Evolutionary conservation across 2,329 filamentous ascomycete genomes (phyloP), one percentile per base, ranked within the genome.

Genomic region (Atkinsonella texensis): DNA sequence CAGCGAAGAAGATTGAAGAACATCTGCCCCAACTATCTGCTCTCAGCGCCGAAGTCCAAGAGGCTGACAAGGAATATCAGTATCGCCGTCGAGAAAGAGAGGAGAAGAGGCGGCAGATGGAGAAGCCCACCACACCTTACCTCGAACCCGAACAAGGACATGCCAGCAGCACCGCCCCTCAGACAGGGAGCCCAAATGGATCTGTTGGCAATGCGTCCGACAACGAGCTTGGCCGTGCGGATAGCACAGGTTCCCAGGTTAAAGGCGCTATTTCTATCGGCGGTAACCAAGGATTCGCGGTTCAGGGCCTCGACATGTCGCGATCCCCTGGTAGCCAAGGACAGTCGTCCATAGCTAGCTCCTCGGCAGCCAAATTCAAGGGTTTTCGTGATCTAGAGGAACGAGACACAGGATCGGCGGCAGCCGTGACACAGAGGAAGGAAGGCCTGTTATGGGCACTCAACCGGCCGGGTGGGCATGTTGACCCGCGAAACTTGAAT

Each of bases 11-110:
- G 66, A 84, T 98, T 48, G 90, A 95, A 57, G 80, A 77, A 20
- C 81, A 95, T 68, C 74, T 95, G 17, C 93, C 93, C 0, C 89
- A 96, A 62, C 75, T 98, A 2, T 89, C 97, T 59, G 91, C 91
- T 2, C 71, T 98, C 33, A 87, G 86, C 40, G 80, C 80, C 50
- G 91, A 97, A 66, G 93, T 98, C n/a, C 82, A 83, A 55, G 85
- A 93, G 60, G 89, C 89, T 23, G 90, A 97, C 65, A 96, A 97
- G 67, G 91, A 97, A 63, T 98, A 93, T 63, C 89, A 96, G 62
- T 88, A 97, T 53, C 89, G 95, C 63, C 79, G 90, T 49, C 88
- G 88, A n/a, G 93, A 97, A 65, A 80, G 93, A 41, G 93, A 98
- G 65, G 93, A 97, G 68, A 96, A 97, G 71, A 79, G 94, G 52